Percentiles rank a stretch among this genome's conserved stretches.
Evolutionary conservation across 1,284 basidiomycete genomes (phyloP).

Genomic region (Mycena citricolor): DNA sequence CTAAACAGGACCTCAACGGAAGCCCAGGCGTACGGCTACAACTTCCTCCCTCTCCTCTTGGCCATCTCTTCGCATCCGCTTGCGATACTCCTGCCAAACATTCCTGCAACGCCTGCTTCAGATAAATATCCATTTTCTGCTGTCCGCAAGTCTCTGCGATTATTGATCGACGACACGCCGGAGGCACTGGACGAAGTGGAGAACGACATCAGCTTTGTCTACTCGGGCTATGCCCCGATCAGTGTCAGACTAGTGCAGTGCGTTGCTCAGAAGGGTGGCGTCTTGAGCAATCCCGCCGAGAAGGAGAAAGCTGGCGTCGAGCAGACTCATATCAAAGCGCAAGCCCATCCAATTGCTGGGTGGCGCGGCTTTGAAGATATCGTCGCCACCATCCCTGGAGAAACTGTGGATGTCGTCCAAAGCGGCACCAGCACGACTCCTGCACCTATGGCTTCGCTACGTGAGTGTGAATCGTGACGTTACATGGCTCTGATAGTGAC

Average conservation of each 20-base stretch:
- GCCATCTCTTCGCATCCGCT: slow-evolving; percentile 76
- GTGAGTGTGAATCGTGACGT: slow-evolving; percentile 37
- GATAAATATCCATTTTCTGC: slow-evolving; percentile 68
- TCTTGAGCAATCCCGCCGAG: slow-evolving; percentile 73
- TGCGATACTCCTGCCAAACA: slow-evolving; percentile 59
- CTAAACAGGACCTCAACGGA: slow-evolving; percentile 13
- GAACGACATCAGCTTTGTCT: slow-evolving; percentile 93
- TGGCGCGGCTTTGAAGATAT: slow-evolving; percentile 98
- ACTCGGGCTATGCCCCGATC: slow-evolving; percentile 96
- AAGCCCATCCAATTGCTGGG: slow-evolving; percentile 87
- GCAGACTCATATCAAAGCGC: slow-evolving; percentile 49
- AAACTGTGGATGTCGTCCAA: slow-evolving; percentile 81
- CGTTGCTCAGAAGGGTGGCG: slow-evolving; percentile 85
- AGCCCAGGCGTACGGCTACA: slow-evolving; percentile 86
- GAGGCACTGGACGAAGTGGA: slow-evolving; percentile 78
- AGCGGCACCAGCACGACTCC: slow-evolving; percentile 36
- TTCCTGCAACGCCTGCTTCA: slow-evolving; percentile 46
- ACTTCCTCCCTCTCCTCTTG: slow-evolving; percentile 82
- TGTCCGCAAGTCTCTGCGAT: slow-evolving; percentile 82
- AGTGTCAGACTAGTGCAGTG: slow-evolving; percentile 92
- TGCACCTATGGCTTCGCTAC: slow-evolving; percentile 36
- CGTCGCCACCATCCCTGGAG: slow-evolving; percentile 78
- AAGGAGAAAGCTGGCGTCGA: slow-evolving; percentile 48
- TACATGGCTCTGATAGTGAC: slow-evolving; percentile 12
- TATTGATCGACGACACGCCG: slow-evolving; percentile 89